Evolutionary conservation across 2,329 filamentous ascomycete genomes (phyloP).

Genomic region (Fusarium multiceps): DNA sequence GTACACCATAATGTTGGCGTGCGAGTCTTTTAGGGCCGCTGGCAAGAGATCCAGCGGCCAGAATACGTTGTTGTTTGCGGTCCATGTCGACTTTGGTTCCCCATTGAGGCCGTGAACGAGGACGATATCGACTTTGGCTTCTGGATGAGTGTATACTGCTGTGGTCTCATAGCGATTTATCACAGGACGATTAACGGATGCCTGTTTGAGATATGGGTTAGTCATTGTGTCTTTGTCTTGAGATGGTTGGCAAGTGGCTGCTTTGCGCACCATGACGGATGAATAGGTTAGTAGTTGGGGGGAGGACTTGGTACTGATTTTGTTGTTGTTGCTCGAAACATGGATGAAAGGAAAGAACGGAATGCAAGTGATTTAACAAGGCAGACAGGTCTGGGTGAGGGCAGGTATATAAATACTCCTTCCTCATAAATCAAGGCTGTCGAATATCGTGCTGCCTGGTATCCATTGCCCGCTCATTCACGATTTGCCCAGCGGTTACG

Average conservation of each 20-base stretch:
- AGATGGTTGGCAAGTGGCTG: background rate
- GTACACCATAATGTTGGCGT: slow-evolving; percentile 75
- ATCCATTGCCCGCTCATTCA: slow-evolving; percentile 5
- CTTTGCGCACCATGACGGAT: slow-evolving; percentile 43
- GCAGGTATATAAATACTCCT: slow-evolving; percentile 23
- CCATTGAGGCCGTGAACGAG: slow-evolving; percentile 79
- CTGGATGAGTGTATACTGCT: slow-evolving; percentile 67
- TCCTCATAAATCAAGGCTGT: slow-evolving; percentile 21
- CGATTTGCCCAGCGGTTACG: slow-evolving; percentile 1
- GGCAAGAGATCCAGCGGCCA: slow-evolving; percentile 78
- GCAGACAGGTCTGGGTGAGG: background rate
- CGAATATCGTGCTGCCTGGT: slow-evolving; percentile 20
- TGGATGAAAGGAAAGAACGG: slow-evolving; percentile 17
- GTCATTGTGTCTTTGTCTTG: background rate
- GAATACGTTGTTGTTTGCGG: slow-evolving; percentile 66
- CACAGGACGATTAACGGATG: slow-evolving; percentile 46
- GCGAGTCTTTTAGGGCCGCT: slow-evolving; percentile 63
- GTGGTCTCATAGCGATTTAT: slow-evolving; percentile 66
- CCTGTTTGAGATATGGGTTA: slow-evolving; percentile 48
- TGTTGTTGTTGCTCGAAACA: slow-evolving; percentile 17
- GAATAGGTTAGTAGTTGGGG: background rate
- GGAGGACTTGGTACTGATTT: slow-evolving; percentile 11
- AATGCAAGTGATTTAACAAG: background rate
- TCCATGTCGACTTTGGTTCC: slow-evolving; percentile 72
- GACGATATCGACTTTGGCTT: slow-evolving; percentile 72